Percentiles rank a stretch among this genome's conserved stretches.
Conservation (phyloP, 1,139 yeast genomes). For the Pneumocystis wakefieldiae region DNA sequence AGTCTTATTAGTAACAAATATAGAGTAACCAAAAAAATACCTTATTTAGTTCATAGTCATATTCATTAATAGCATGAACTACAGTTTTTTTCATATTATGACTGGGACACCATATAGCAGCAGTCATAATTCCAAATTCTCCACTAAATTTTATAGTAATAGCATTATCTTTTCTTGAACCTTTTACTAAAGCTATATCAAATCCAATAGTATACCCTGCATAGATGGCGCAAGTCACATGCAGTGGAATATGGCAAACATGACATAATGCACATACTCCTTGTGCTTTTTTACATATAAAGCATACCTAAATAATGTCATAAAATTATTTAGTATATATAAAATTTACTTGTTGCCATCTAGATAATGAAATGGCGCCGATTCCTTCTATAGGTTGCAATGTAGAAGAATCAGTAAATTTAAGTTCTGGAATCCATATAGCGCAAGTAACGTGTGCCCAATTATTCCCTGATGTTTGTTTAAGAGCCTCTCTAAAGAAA, state of each 20-base stretch:
- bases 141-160: constrained; percentile 27
- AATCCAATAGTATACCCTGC: constrained; percentile 9
- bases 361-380: constrained; percentile 18
- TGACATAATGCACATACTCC: constrained; percentile 35
- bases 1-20: not conserved
- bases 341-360: constrained; percentile 15
- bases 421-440: constrained; percentile 33
- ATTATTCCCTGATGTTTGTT: constrained; percentile 49
- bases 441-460: constrained; percentile 84
- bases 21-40: constrained; percentile 4
- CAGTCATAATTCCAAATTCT: constrained; percentile 22
- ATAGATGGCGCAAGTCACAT: constrained; percentile 9
- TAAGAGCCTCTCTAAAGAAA: constrained; percentile 31
- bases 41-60: not conserved
- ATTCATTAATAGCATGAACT: constrained; percentile 7
- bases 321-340: not conserved
- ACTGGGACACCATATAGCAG: constrained; percentile 23
- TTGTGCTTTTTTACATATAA: constrained; percentile 28
- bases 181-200: constrained; percentile 15
- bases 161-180: constrained; percentile 15
- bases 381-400: constrained; percentile 34
- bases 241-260: constrained; percentile 24
- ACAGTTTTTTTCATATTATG: constrained; percentile 14
- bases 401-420: constrained; percentile 28
- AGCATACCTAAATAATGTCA: constrained; percentile 21